Base-by-base conservation (phyloP, 108 stramenopile species). In the Stephanodiscus minutulus region DNA sequence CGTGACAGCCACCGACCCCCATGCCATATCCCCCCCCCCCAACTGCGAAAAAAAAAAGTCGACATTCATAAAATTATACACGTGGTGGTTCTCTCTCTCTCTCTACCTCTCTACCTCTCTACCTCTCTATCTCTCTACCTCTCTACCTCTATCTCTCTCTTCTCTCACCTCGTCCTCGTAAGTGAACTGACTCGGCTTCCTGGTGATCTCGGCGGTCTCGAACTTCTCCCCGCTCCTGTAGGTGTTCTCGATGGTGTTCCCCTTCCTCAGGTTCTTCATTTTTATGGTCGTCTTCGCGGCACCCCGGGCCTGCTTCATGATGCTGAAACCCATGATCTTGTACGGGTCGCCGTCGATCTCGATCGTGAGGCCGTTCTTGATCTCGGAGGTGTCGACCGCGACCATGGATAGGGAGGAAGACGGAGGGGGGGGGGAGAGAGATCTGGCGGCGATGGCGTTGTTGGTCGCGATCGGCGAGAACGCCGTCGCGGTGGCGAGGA, bases 311-410 rank as follows among this genome's bases (percentile, higher is more conserved):
- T 95, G 90, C 59, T 97, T 97, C 85, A 97, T 96, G 69, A 96
- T 94, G 69, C 88, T 84, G 75, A 97, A 97, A 49, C 72, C 77
- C 61, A 96, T 55, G 46, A 97, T 90, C 81, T 90, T 91, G 87
- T 85, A 87, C 44, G 94, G 92, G 61, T 92, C 92, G 36, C 94
- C 94, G 66, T 97, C 97, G 21, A 97, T 48, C 74, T 97, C 96
- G 48, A 97, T 82, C 9, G 95, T 97, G 66, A 96, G 72, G 12
- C 97, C 97, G 75, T 96, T 97, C 84, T 96, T 97, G 58, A 97
- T 96, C 54, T 97, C 97, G 59, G 89, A 87, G 35, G 94, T 95
- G 75, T 91, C 88, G 47, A 93, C 77, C 48, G 92, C 90, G 8
- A 93, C 92, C 39, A 64, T 68, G 61, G 70, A 66, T 44, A 71